Evolutionary conservation across 2,329 filamentous ascomycete genomes (phyloP), one percentile per base, ranked within the genome.

Genomic region (Hypoxylon sp.): DNA sequence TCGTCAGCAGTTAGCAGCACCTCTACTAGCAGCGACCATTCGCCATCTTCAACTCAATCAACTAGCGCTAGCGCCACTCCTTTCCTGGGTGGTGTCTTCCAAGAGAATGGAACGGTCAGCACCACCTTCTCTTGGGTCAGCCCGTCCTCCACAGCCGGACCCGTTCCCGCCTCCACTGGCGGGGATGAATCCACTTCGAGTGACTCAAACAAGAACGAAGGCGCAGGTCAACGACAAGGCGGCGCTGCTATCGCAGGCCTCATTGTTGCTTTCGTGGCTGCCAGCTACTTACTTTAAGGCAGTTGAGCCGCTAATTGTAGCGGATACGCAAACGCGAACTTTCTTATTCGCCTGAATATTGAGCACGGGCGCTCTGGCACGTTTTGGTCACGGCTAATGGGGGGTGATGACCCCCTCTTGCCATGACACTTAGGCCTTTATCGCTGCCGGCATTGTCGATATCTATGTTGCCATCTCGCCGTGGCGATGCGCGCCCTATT

Each of bases 221-320:
- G 82, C 19, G 75, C 74, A 4, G 78, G 74, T 5, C 80, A 80
- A 15, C 83, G 82, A 50, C 82, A 87, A 70, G 83, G 84, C 54
- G 83, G 83, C 57, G 81, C 83, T 53, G 85, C 87, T 54, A 77
- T 87, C 42, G 86, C 82, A 6, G 86, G 87, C 50, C 80, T 89
- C 21, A 79, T 89, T 47, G 81, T 89, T 50, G 87, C 87, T 58
- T 81, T 89, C 48, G 80, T 88, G 32, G 87, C 85, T 24, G 83
- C 86, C 27, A 82, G 82, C 65, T 75, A 72, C 72, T 69, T 78
- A 17, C 71, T 79, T 17, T 79, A 72, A 71, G 51, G 48, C 7
- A 3, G 42, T 31, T 37, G 21, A 53, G 37, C 13, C 13, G 39
- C 27, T 29, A 24, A 44, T 7, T 32, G 47, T 32, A 21, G n/a